Conservation (phyloP, 306 rosid genomes). For the Fragaria vesca region DNA sequence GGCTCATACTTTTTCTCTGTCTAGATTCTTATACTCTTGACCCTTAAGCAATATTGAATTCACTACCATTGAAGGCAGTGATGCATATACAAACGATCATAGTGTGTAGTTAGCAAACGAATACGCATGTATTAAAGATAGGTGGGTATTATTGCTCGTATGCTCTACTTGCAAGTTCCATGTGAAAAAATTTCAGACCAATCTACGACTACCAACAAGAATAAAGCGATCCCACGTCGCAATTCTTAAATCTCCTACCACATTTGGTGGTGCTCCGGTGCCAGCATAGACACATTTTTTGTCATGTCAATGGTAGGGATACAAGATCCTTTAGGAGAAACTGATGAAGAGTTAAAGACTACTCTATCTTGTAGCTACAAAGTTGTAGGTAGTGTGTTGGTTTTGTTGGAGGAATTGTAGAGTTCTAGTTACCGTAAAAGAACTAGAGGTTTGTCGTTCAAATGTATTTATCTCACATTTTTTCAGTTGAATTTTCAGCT, state of each 20-base stretch:
- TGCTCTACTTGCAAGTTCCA: background rate
- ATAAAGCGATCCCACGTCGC: background rate
- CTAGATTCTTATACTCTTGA: background rate
- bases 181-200: background rate
- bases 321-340: background rate
- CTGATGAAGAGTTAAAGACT: background rate
- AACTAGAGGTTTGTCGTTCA: background rate
- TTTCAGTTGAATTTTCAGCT: background rate
- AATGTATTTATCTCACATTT: background rate
- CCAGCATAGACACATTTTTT: background rate
- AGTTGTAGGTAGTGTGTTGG: background rate
- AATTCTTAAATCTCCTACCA: background rate
- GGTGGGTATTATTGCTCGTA: background rate
- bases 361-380: background rate
- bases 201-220: background rate
- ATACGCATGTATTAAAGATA: background rate
- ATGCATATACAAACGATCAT: background rate
- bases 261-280: background rate
- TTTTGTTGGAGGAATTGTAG: background rate
- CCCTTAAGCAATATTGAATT: background rate
- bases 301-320: background rate
- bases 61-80: background rate
- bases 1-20: background rate
- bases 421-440: background rate
- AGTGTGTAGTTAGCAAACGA: background rate